Base-by-base conservation (phyloP, 1,139 yeast genomes). In the Wickerhamiella pararugosa region DNA sequence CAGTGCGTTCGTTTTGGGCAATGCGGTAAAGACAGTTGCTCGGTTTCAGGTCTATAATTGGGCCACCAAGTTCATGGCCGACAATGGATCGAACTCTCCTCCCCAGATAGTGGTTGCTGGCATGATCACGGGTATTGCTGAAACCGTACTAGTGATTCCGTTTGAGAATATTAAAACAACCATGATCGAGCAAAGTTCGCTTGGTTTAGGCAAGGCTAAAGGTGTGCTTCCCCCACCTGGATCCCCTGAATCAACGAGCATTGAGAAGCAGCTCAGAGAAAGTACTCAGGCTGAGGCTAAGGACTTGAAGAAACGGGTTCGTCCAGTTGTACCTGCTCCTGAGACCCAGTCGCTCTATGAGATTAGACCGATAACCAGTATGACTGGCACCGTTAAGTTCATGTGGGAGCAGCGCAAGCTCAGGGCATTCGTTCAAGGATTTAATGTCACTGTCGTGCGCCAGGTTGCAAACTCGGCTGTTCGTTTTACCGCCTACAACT, bases 131-230 rank as follows among this genome's bases (percentile, higher is more conserved):
- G 97, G 92, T 5, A 69, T 78, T 45, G 63, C 77, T 42, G 98
- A 90, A 60, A 77, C 93, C 5, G 53, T 84, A 36, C 73, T 86
- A 67, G 73, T 90, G 29, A 81, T 90, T 26, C 98, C 98, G 0
- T 87, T 90, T 61, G 98, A 90, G 55, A 82, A 44, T 46, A 70
- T 86, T 51, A 86, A 87, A 57, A 79, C 83, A 5, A 71, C 84
- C 9, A 78, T 84, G 90, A 77, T 87, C 49, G 94, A 87, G 43
- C 44, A 54, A 74, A 78, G 49, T 32, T 25, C 42, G 4, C 40
- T 51, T 3, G 52, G 52, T 11, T 38, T 40, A 10, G 52, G 52
- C 25, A 43, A 42, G 5, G 47, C 49, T 5, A 27, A 26, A 26
- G 49, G 51, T 5, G 40, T 42, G 21, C 31, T 47, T 35, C 50